Evolutionary conservation across 192 early-diverging fungal species (phyloP), one percentile per base, ranked within the genome.

Genomic region (Coemansia sp.): DNA sequence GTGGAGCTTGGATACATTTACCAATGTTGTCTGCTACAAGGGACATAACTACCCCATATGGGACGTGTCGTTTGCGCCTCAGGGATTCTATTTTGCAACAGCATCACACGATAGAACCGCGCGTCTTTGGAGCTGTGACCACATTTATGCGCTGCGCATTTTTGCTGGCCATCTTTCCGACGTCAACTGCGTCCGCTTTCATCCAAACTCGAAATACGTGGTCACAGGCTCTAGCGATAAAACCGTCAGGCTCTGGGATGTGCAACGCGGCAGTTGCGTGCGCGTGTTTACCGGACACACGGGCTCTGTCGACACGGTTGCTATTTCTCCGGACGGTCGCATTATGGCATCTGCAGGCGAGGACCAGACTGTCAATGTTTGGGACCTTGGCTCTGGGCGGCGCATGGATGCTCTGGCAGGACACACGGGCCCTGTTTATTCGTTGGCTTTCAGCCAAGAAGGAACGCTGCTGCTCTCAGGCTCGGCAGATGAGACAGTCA

Each of bases 141-240:
- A 96, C 64, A 94, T 97, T 39, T 91, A 93, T 71, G 94, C 96
- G 13, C 72, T 99, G 69, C 88, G 97, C 58, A 91, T 99, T 33
- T 97, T 99, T 88, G 96, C 94, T 58, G 97, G 97, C 23, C 97
- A 99, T 82, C 72, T 95, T 45, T 93, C 95, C 0, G 97, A 99
- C 79, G 97, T 99, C 10, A 95, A 98, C 60, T 82, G 76, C 40
- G 96, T 99, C 29, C 88, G 88, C 67, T 99, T 99, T 70, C 97
- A 99, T 71, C 97, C 95, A 9, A 98, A 98, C 74, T 88, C 90
- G 59, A 95, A 94, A 59, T 99, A 99, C 68, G 61, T 99, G 9
- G 86, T 93, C 15, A 97, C 97, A 10, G 97, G 95, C 5, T 95
- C 93, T 2, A 87, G 87, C 67, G 97, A 99, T 79, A 85, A 87